Evolutionary conservation across 371 early-diverging fungal species (phyloP), one percentile per base, ranked within the genome.

Genomic region (Circinella minor): DNA sequence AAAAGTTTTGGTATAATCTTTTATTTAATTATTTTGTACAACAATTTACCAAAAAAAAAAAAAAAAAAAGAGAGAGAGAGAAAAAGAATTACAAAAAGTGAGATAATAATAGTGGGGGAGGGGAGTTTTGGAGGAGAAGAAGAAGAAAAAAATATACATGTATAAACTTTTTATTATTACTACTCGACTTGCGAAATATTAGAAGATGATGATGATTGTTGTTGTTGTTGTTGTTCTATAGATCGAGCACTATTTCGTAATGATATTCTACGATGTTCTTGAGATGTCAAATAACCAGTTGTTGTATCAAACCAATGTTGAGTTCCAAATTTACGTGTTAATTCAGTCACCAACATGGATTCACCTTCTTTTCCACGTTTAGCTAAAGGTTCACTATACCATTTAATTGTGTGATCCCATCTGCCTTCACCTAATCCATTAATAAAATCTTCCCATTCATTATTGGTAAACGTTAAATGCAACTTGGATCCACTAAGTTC

Each of bases 381-480:
- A 27, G 46, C 59, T n/a, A 39, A n/a, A 8, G 65, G 65, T 54
- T 65, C 65, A 17, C 71, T 65, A 49, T 76, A 72, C 77, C 78
- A 77, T 18, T 74, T 71, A n/a, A 77, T 77, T 3, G 80, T 75
- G 7, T 73, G 66, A 47, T 81, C 79, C 81, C 81, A 82, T 55
- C 66, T 64, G 6, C 83, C 83, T 7, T 71, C 51, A 11, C 60
- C 59, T 0, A 83, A 70, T 4, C 84, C 84, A 14, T 72, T 66
- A 17, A 83, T 76, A 47, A 83, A 83, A 17, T 79, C 81, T 37
- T 81, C 82, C 84, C 84, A 84, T 67, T 84, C 84, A 46, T 74
- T 80, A 54, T 84, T 84, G 17, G 84, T 84, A 38, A 84, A 84
- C 3, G 84, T 84, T 39, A 84, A 63, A 57, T 84, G 84, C 1